Evolutionary conservation across 73 alveolate genomes (phyloP).

Genomic region (Symbiodinium natans): DNA sequence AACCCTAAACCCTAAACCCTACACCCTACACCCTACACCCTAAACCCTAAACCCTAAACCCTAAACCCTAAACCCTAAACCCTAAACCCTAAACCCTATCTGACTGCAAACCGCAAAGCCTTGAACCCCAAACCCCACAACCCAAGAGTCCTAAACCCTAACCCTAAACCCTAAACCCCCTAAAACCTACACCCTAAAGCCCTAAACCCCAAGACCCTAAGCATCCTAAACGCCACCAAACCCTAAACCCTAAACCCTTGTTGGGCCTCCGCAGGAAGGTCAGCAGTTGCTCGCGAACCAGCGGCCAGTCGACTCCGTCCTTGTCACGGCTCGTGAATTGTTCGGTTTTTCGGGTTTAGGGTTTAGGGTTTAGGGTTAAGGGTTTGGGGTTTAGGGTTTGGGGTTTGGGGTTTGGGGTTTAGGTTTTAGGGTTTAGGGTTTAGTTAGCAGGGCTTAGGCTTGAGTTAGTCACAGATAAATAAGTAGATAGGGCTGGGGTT

Average conservation of each 20-base stretch:
- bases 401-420: too few relatives aligned
- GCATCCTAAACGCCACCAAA: too few relatives aligned
- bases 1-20: too few relatives aligned
- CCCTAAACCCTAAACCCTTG: background rate
- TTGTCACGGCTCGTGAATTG: background rate
- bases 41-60: background rate
- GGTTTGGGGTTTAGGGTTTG: too few relatives aligned
- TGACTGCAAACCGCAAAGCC: too few relatives aligned
- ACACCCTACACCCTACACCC: too few relatives aligned
- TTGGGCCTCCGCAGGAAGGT: background rate
- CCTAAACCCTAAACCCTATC: background rate
- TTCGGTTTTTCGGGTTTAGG: too few relatives aligned
- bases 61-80: background rate
- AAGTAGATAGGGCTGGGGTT: too few relatives aligned
- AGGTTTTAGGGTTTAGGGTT: too few relatives aligned
- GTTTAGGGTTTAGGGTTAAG: too few relatives aligned
- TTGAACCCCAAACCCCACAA: background rate
- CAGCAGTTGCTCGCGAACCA: background rate
- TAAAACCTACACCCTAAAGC: background rate
- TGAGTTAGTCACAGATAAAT: too few relatives aligned
- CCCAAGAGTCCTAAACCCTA: background rate
- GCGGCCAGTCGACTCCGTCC: background rate
- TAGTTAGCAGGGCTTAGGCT: too few relatives aligned
- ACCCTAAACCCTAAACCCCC: background rate
- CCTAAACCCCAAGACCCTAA: background rate